These are phyloP conservation scores for Torrubiellomyces zombiae DNA, from an alignment of 2,329 filamentous ascomycete genomes.

Conservation along the genomic window DNA sequence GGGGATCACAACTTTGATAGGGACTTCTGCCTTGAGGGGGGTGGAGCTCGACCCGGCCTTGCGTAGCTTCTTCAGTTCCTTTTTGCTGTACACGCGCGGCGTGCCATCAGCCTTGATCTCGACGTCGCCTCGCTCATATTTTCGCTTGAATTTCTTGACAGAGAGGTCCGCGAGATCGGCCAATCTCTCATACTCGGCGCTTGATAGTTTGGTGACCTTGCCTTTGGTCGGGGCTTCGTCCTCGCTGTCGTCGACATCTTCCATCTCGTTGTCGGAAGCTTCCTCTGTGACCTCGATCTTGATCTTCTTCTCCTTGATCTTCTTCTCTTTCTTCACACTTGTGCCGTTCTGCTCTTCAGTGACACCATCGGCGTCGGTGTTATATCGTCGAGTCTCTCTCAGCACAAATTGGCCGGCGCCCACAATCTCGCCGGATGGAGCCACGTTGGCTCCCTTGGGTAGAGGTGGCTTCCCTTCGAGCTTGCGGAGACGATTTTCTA, in stretches of 20 bases:
- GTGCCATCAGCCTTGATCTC: slow-evolving; percentile 47
- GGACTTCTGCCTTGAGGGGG: slow-evolving; percentile 24
- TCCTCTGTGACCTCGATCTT: slow-evolving; percentile 23
- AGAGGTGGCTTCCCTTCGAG: slow-evolving; percentile 85
- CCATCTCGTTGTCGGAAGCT: slow-evolving; percentile 27
- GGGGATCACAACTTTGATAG: no score
- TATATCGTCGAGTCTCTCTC: slow-evolving; percentile 89
- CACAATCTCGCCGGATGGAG: slow-evolving; percentile 49
- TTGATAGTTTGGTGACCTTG: slow-evolving; percentile 29
- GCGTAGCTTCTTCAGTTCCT: slow-evolving; percentile 57
- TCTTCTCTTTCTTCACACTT: slow-evolving; percentile 21
- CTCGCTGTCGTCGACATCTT: slow-evolving; percentile 18
- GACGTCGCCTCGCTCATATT: slow-evolving; percentile 62
- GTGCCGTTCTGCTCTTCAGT: slow-evolving; percentile 35
- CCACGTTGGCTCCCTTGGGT: slow-evolving; percentile 58
- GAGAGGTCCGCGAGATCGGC: slow-evolving; percentile 54
- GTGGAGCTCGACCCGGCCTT: slow-evolving; percentile 38
- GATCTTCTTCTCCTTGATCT: slow-evolving; percentile 26
- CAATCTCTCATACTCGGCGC: slow-evolving; percentile 38
- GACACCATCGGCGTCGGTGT: slow-evolving; percentile 79
- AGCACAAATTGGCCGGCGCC: slow-evolving; percentile 70
- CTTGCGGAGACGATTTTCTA: slow-evolving; percentile 58
- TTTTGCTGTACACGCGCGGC: slow-evolving; percentile 54
- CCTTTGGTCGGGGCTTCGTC: slow-evolving; percentile 17
- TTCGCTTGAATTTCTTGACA: slow-evolving; percentile 61